Evolutionary conservation across 805 yeast species (phyloP).

Genomic region (Clavispora fructus): DNA sequence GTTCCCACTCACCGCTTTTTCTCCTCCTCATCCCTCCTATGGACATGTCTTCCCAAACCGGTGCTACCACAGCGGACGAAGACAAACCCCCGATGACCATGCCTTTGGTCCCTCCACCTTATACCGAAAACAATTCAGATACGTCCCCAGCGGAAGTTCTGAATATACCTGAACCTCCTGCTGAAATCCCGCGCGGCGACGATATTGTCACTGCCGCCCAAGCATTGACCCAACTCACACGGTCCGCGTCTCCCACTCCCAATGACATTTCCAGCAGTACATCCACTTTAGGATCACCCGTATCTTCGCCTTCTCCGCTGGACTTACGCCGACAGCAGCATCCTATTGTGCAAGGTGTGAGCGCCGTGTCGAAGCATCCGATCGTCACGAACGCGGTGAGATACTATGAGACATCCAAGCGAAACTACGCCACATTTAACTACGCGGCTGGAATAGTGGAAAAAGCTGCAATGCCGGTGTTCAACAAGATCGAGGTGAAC

Average conservation of each 20-base stretch:
- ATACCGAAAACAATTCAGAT: neutral
- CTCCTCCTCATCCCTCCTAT: neutral
- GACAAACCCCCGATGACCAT: neutral
- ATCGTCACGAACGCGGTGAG: slow-evolving; percentile 46
- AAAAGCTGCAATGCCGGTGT: slow-evolving; percentile 51
- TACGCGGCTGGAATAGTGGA: slow-evolving; percentile 60
- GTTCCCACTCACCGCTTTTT: neutral
- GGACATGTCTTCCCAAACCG: neutral
- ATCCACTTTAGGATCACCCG: slow-evolving; percentile 11
- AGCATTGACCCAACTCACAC: slow-evolving; percentile 34
- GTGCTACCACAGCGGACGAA: neutral
- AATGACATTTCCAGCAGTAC: slow-evolving; percentile 3
- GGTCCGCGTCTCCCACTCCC: slow-evolving; percentile 17
- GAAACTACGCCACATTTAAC: slow-evolving; percentile 44
- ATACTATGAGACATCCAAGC: slow-evolving; percentile 42
- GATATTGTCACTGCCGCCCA: slow-evolving; percentile 38
- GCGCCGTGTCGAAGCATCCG: slow-evolving; percentile 35
- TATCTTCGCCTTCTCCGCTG: slow-evolving; percentile 9
- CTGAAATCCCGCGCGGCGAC: slow-evolving; percentile 4
- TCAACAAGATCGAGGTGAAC: slow-evolving; percentile 42
- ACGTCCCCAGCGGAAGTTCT: neutral
- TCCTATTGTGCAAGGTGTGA: slow-evolving; percentile 36
- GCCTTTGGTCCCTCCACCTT: neutral
- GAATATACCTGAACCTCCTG: neutral
- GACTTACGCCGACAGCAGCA: slow-evolving; percentile 20